Evolutionary conservation across 1,284 basidiomycete species (phyloP), one percentile per base, ranked within the genome.

Genomic region (Cryptococcus sp.): DNA sequence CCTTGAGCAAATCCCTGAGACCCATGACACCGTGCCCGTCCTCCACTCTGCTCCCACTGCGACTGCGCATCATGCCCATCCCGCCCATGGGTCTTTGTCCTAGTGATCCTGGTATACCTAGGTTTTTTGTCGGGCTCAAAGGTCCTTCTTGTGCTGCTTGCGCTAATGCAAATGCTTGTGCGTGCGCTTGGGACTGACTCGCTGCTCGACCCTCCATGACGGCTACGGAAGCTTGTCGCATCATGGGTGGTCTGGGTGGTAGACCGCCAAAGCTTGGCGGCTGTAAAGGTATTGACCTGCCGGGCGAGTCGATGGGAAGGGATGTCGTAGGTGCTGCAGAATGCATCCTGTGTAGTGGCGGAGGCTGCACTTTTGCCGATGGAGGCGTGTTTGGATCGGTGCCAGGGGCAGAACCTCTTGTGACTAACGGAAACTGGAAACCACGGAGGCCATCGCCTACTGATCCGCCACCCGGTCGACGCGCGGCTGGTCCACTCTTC

Each of bases 181-280:
- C 64, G 39, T 67, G 67, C 13, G 65, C 69, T 46, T 68, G 69
- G 4, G 61, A 62, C n/a, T 70, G 68, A n/a, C 57, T 55, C 13
- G 64, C 61, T 2, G 65, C 66, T 26, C 71, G 60, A 5, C 74
- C 73, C 51, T 78, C 77, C 76, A 78, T 77, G 19, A 79, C 74
- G 2, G 77, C 73, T 13, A 74, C 74, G 3, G 68, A 72, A 4
- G 76, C 75, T 58, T 75, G 73, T 11, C 75, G 69, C 73, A 77
- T 77, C 73, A 77, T 75, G 1, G 68, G 61, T 20, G 72, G 70
- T 46, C 71, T 60, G 19, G 58, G 52, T 20, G 62, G 61, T 37
- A 67, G 54, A 0, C 59, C 17, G 54, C 52, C n/a, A 57, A 34
- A 4, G 29, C 29, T 13, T 7, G 29, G 8, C 29, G 29, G n/a